These are phyloP conservation scores for Arthroderma uncinatum DNA, from an alignment of 2,329 filamentous ascomycete genomes.

Conservation along the genomic window DNA sequence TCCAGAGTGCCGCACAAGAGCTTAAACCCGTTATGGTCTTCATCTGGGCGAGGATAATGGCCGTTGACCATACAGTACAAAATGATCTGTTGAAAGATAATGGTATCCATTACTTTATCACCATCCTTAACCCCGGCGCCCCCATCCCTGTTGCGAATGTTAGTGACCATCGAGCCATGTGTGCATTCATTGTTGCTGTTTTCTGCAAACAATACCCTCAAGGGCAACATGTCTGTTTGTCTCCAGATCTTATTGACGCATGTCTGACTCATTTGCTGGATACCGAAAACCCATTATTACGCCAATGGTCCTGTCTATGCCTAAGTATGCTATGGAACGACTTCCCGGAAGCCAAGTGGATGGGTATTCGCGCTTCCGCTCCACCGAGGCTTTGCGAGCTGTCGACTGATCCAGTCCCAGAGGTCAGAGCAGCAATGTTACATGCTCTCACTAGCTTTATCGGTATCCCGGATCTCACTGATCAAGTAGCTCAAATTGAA, in stretches of 20 bases:
- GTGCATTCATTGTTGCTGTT: conserved; percentile 92
- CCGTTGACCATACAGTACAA: conserved; percentile 89
- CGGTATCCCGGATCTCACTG: conserved; percentile 82
- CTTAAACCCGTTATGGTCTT: conserved; percentile 98
- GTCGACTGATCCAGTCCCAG: conserved; percentile 74
- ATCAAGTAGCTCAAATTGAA: conserved; percentile 82
- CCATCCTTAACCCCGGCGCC: conserved; percentile 75
- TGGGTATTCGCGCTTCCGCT: conserved; percentile 79
- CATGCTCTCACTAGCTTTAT: conserved; percentile 90
- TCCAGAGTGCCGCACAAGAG: conserved; percentile 89
- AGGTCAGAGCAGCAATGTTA: conserved; percentile 86
- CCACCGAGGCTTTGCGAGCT: conserved; percentile 70
- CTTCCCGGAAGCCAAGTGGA: conserved; percentile 87
- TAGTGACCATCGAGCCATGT: conserved; percentile 96
- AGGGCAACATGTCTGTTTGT: conserved; percentile 82
- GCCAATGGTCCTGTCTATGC: conserved; percentile 93
- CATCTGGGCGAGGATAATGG: conserved; percentile 93
- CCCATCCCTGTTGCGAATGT: conserved; percentile 75
- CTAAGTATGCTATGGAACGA: conserved; percentile 91
- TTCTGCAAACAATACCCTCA: conserved; percentile 92
- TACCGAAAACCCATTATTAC: conserved; percentile 72
- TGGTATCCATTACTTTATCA: conserved; percentile 92
- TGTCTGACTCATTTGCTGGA: conserved; percentile 77
- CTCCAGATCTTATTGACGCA: conserved; percentile 78
- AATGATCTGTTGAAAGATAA: conserved; percentile 91